Percentiles rank a stretch among this genome's conserved stretches.
Evolutionary conservation across 768 basidiomycete genomes (phyloP).

Genomic region (Daedalea quercina): DNA sequence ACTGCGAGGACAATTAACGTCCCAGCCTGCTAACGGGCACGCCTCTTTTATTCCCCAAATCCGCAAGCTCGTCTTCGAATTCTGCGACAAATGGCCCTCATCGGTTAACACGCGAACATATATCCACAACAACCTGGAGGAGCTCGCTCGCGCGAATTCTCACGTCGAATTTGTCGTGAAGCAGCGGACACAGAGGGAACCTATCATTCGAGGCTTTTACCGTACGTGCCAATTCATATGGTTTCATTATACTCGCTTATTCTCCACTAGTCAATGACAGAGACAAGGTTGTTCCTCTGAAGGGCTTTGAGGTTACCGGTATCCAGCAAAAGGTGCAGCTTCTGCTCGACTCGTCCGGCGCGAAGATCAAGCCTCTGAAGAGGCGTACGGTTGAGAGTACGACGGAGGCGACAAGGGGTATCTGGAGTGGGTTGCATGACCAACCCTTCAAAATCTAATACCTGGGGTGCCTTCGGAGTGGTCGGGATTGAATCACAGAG

Average conservation of each 20-base stretch:
- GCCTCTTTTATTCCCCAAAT: slow-evolving; percentile 66
- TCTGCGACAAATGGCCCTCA: slow-evolving; percentile 77
- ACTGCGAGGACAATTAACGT: slow-evolving; percentile 41
- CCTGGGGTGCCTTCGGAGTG: too few species aligned
- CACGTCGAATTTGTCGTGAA: slow-evolving; percentile 82
- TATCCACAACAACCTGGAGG: slow-evolving; percentile 54
- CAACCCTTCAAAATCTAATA: slow-evolving; percentile 50
- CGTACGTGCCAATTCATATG: slow-evolving; percentile 35
- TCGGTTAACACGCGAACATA: slow-evolving; percentile 67
- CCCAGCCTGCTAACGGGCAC: slow-evolving; percentile 70
- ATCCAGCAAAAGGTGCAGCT: slow-evolving; percentile 77
- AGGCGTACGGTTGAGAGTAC: slow-evolving; percentile 67
- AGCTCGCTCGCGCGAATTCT: slow-evolving; percentile 65
- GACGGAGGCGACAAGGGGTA: slow-evolving; percentile 76
- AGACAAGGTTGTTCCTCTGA: slow-evolving; percentile 83
- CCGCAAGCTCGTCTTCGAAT: slow-evolving; percentile 87
- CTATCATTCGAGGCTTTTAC: slow-evolving; percentile 80
- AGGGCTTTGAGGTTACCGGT: slow-evolving; percentile 64
- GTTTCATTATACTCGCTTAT: slow-evolving; percentile 9
- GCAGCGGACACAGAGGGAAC: slow-evolving; percentile 68
- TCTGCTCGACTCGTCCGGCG: slow-evolving; percentile 81
- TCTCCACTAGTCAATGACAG: slow-evolving; percentile 65
- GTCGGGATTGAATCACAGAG: too few species aligned
- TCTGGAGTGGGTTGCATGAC: slow-evolving; percentile 85
- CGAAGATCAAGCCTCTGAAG: slow-evolving; percentile 78